Evolutionary conservation across 768 basidiomycete genomes (phyloP).

Genomic region (Myochromella boudieri): DNA sequence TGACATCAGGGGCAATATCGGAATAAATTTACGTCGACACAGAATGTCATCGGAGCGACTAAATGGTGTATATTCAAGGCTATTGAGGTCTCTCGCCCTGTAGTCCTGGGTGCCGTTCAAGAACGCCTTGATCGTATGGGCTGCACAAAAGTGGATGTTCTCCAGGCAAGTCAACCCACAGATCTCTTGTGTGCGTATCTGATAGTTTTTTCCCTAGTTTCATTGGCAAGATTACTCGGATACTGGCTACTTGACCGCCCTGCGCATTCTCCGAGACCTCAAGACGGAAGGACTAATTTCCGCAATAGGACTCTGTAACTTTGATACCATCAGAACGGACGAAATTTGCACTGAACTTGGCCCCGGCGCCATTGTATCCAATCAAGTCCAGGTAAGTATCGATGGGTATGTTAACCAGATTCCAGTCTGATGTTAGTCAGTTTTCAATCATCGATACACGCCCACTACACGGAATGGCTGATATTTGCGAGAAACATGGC

Average conservation of each 20-base stretch:
- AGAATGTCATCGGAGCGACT: conserved; percentile 66
- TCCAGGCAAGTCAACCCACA: conserved; percentile 51
- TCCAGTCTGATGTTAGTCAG: conserved; percentile 33
- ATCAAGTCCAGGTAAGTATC: conserved; percentile 72
- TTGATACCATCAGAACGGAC: conserved; percentile 71
- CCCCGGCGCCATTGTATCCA: conserved; percentile 70
- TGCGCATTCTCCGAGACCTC: conserved; percentile 58
- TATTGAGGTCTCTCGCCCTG: conserved; percentile 45
- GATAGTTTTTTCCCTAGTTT: conserved; percentile 50
- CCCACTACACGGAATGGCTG: conserved; percentile 73
- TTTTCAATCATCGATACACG: conserved; percentile 83
- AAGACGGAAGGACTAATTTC: conserved; percentile 58
- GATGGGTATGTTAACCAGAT: neutral
- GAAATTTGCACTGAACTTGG: conserved; percentile 80
- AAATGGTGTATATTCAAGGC: conserved; percentile 84
- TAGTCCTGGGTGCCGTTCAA: conserved; percentile 62
- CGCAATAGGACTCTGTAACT: conserved; percentile 78
- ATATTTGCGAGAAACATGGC: conserved; percentile 70
- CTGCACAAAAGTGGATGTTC: conserved; percentile 57
- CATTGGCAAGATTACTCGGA: conserved; percentile 76
- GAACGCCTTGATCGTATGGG: conserved; percentile 75
- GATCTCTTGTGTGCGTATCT: neutral
- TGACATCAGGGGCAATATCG: conserved; percentile 66
- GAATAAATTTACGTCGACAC: conserved; percentile 37
- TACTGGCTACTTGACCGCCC: conserved; percentile 40